phyloP scores from a whole-genome alignment of 1,139 yeast genomes.

The Candida buenavistaensis region DNA sequence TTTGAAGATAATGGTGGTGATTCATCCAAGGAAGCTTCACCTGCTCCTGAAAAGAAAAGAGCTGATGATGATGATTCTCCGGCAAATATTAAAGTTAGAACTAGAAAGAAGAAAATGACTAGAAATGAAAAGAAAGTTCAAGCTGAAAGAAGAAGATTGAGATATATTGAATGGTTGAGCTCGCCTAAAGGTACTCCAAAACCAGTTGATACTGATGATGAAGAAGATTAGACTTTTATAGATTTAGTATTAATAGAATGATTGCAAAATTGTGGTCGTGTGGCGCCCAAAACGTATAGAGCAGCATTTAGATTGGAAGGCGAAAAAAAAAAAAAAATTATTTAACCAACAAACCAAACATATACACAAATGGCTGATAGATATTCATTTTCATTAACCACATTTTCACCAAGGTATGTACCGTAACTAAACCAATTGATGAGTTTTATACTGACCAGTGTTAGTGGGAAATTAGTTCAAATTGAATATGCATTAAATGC shows the following conservation, averaged over 20 bases:
- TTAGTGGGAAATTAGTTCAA: slow-evolving; percentile 93
- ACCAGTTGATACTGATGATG: slow-evolving; percentile 91
- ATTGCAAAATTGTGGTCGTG: slow-evolving; percentile 3
- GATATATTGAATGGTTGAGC: slow-evolving; percentile 92
- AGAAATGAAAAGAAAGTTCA: slow-evolving; percentile 92
- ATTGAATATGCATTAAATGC: slow-evolving; percentile 97
- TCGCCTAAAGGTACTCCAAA: slow-evolving; percentile 98
- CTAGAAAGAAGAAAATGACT: slow-evolving; percentile 93
- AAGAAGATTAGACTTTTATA: slow-evolving; percentile 43
- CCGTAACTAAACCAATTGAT: neutral
- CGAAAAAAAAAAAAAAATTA: slow-evolving; percentile 1
- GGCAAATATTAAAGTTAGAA: slow-evolving; percentile 89
- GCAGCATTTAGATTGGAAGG: neutral
- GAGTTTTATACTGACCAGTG: neutral
- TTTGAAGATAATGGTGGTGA: slow-evolving; percentile 71
- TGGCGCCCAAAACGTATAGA: neutral
- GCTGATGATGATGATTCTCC: slow-evolving; percentile 86
- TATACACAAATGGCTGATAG: slow-evolving; percentile 78
- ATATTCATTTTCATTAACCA: slow-evolving; percentile 94
- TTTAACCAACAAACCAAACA: slow-evolving; percentile 2
- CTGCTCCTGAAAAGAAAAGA: slow-evolving; percentile 35
- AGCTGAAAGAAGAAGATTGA: slow-evolving; percentile 90
- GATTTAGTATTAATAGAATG: slow-evolving; percentile 3
- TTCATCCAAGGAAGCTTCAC: slow-evolving; percentile 19
- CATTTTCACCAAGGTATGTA: slow-evolving; percentile 91